Conservation (phyloP, 129 eudicot species). For the Artemisia argyi region DNA sequence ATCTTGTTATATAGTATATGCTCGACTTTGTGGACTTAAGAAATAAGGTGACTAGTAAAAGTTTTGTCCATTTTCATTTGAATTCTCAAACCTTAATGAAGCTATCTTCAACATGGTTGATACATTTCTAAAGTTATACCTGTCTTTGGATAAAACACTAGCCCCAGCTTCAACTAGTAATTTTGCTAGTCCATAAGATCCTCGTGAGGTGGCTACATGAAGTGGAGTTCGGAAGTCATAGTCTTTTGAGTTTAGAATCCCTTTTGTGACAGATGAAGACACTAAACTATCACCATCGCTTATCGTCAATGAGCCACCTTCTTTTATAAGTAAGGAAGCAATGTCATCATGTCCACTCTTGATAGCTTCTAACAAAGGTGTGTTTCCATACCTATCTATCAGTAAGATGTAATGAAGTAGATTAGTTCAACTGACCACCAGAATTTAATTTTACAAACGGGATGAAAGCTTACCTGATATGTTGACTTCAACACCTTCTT, state of each 20-base stretch:
- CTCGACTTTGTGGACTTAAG: neutral
- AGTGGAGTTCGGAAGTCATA: conserved; percentile 72
- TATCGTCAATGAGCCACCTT: conserved; percentile 47
- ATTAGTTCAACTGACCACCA: neutral
- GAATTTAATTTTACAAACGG: neutral
- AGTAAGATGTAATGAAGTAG: conserved; percentile 31
- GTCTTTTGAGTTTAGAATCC: conserved; percentile 54
- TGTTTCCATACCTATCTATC: conserved; percentile 43
- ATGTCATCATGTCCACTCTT: conserved; percentile 58
- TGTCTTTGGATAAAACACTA: conserved; percentile 57
- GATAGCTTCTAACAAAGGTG: conserved; percentile 49
- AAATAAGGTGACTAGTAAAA: neutral
- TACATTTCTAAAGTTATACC: conserved; percentile 27
- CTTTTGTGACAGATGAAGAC: conserved; percentile 53
- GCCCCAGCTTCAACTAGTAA: conserved; percentile 71
- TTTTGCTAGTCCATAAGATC: conserved; percentile 56
- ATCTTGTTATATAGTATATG: neutral
- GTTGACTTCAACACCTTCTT: conserved; percentile 39
- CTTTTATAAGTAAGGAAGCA: conserved; percentile 48
- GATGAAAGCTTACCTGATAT: conserved; percentile 33
- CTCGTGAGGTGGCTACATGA: conserved; percentile 68
- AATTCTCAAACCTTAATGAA: neutral
- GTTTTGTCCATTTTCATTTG: neutral
- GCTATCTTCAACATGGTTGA: neutral
- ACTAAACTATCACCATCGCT: conserved; percentile 50